Evolutionary conservation across 2,329 filamentous ascomycete genomes (phyloP), one percentile per base, ranked within the genome.

Genomic region (Xylaria hypoxylon): DNA sequence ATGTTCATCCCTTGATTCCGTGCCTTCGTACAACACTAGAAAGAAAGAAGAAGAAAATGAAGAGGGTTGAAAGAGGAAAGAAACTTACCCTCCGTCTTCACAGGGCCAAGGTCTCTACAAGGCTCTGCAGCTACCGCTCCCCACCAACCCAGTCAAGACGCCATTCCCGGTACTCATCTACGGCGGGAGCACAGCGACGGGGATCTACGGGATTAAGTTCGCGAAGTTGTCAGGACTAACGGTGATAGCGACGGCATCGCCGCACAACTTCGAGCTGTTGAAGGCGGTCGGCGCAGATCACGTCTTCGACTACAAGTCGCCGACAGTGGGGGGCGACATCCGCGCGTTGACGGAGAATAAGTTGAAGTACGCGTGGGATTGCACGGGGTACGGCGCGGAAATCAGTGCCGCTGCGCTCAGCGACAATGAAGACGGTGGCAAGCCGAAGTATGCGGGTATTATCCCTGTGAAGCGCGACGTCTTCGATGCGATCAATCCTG

Each of bases 151-250:
- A 60, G 74, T 33, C 75, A 77, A n/a, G 76, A 79, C 10, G 73
- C 79, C 44, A 72, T 79, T 47, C 77, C 81, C 0, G 70, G 44
- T 84, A 45, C 70, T 84, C 24, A 82, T 83, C 66, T 83, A 84
- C 60, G 83, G 81, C 47, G 82, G 80, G 17, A 84, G 84, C 75
- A 88, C 84, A 10, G 86, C 85, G 1, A 87, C 86, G 0, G 84
- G 83, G 74, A 84, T 87, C 50, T 83, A 86, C 60, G 82, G 76
- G 5, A 81, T 84, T 68, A 81, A 83, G 71, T 80, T 73, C 67
- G 80, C 80, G 61, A 80, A 79, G 68, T 72, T 78, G n/a, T 80
- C 79, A 6, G 81, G 80, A 5, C 77, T 78, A 38, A 75, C 67
- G 15, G 79, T 83, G 10, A 73, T 81, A 15, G 72, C 81, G 0